Percentiles rank a stretch among this genome's conserved stretches.
phyloP scores from a whole-genome alignment of 345 rosid species.

The Diplotaxis tenuifolia region DNA sequence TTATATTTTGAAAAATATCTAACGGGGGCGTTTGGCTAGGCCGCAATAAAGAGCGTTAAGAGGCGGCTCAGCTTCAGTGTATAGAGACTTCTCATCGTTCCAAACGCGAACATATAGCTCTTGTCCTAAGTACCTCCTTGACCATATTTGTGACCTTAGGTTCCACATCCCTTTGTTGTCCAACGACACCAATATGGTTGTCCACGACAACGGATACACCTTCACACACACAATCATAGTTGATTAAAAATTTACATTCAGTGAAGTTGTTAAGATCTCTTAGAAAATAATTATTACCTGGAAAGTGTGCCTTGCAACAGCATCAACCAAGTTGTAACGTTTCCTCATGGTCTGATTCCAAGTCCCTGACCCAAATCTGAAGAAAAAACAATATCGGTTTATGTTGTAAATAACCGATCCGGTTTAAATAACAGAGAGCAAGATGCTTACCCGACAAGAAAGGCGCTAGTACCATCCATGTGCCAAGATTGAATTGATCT shows the following conservation, averaged over 20 bases:
- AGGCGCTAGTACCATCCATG: conserved; percentile 67
- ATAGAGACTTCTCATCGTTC: conserved; percentile 48
- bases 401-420: conserved; percentile 6
- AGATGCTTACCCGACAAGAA: conserved; percentile 53
- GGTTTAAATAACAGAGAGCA: not conserved
- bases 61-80: conserved; percentile 44
- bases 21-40: conserved; percentile 32
- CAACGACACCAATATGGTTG: conserved; percentile 59
- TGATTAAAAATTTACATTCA: not conserved
- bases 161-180: conserved; percentile 98
- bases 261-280: not conserved
- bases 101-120: conserved; percentile 69
- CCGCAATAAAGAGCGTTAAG: conserved; percentile 45
- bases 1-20: conserved; percentile 1
- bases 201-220: conserved; percentile 79
- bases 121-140: conserved; percentile 67
- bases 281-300: conserved; percentile 41
- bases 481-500: conserved; percentile 70
- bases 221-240: conserved; percentile 29
- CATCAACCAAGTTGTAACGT: conserved; percentile 71
- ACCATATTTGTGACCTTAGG: conserved; percentile 75
- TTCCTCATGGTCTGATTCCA: conserved; percentile 53
- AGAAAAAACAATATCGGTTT: not conserved
- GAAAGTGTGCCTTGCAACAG: conserved; percentile 53
- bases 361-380: conserved; percentile 53